Evolutionary conservation across 2,329 filamentous ascomycete genomes (phyloP), one percentile per base, ranked within the genome.

Genomic region (Cercospora sp.): DNA sequence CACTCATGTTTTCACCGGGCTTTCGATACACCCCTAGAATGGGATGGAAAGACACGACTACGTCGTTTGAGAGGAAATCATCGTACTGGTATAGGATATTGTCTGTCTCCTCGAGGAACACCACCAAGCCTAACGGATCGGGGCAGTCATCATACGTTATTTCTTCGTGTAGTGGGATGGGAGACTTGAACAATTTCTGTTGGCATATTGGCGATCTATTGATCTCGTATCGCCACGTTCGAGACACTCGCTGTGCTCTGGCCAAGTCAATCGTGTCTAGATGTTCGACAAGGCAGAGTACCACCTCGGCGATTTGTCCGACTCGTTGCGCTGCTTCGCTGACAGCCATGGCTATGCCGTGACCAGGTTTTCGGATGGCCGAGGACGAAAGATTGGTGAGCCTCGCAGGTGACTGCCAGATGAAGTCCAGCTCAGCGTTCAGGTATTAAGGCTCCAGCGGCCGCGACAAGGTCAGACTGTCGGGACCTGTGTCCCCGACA

Each of bases 201-300:
- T 65, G 62, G 34, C 62, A 65, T 7, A 30, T n/a, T 30, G 37
- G 51, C 10, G 62, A 65, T 32, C 62, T 32, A 32, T 24, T 9
- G 21, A 65, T 45, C 34, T 65, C 62, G 24, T 65, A 65, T 7
- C 26, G 18, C 62, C 62, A 65, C 24, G 53, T 26, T 21, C 24
- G 55, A 16, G 51, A 65, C 21, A 65, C 62, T 12, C 34, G 62
- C n/a, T 65, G 62, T 32, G 62, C 62, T 30, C 51, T 49, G 16
- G 34, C 53, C 32, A 65, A 21, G 18, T 65, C 62, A 18, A 40
- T 7, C 12, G 32, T 51, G n/a, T 45, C 62, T 9, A 65, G 32
- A 21, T 65, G 51, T 16, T 49, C 51, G 24, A 65, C 62, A 28
- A 65, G 30, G 26, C 13, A 26, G 8, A 24, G 34, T 4, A 65